phyloP scores from a whole-genome alignment of 2,329 filamentous ascomycete genomes.

The Massarina eburnea region DNA sequence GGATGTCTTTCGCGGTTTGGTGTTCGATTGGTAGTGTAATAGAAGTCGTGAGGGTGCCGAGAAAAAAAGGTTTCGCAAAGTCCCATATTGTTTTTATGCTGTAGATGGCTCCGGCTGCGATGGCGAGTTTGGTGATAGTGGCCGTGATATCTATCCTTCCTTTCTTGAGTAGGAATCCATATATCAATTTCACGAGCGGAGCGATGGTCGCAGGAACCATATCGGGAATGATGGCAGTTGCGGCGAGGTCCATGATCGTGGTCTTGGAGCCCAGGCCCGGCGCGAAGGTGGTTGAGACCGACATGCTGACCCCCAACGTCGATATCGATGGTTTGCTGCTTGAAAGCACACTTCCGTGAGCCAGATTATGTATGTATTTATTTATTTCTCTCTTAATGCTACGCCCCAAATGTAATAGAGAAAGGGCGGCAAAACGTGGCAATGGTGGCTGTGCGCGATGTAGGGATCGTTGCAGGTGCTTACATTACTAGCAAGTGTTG shows the following conservation, averaged over 20 bases:
- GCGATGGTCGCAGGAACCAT: not conserved
- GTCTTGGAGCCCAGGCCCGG: not conserved
- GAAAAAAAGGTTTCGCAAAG: not conserved
- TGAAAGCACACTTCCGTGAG: too few species aligned
- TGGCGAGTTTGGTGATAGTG: not conserved
- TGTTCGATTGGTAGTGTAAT: conserved; percentile 2
- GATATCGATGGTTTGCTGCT: too few species aligned
- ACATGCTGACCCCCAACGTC: too few species aligned
- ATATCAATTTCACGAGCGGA: conserved; percentile 2
- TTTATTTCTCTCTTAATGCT: too few species aligned
- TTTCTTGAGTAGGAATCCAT: conserved; percentile 2
- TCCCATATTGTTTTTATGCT: not conserved
- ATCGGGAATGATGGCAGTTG: not conserved
- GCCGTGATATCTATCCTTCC: not conserved
- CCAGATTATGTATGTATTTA: too few species aligned
- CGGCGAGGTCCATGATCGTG: not conserved
- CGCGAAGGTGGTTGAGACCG: not conserved
- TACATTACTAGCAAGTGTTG: too few species aligned
- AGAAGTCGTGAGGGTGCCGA: not conserved
- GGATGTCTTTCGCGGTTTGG: not conserved
- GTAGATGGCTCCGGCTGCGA: not conserved
- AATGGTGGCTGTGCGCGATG: too few species aligned
- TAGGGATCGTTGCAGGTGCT: too few species aligned
- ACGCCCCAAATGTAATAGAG: too few species aligned
- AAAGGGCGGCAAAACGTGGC: too few species aligned